Percentiles rank a stretch among this genome's conserved stretches.
phyloP scores from a whole-genome alignment of 2,329 filamentous ascomycete species.

The Colletotrichum horii region DNA sequence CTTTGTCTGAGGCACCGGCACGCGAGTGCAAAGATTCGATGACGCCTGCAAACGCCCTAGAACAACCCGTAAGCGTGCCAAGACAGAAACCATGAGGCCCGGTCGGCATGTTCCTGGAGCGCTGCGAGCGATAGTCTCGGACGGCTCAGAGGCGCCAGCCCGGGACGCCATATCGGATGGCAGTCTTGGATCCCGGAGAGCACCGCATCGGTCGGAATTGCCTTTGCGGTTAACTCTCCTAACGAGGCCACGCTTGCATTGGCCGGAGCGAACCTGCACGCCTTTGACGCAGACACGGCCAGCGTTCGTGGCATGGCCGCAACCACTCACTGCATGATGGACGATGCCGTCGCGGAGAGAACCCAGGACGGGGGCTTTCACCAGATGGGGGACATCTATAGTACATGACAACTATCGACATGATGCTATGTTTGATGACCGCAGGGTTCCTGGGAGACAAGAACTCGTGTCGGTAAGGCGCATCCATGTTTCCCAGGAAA shows the following conservation, averaged over 20 bases:
- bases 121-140: background rate
- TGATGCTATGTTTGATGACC: slow-evolving; percentile 14
- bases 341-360: background rate
- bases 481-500: slow-evolving; percentile 6
- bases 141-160: background rate
- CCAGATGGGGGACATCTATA: background rate
- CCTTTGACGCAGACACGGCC: background rate
- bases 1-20: background rate
- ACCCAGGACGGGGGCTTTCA: background rate
- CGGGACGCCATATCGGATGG: background rate
- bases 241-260: background rate
- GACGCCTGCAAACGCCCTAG: slow-evolving; percentile 5
- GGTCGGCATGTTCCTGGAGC: background rate
- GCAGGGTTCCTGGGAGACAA: slow-evolving; percentile 5
- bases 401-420: background rate
- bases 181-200: background rate
- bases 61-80: background rate
- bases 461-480: slow-evolving; percentile 7
- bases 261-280: background rate
- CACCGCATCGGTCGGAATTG: background rate
- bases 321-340: background rate
- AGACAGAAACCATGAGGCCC: background rate
- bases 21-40: background rate
- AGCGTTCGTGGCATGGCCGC: background rate
- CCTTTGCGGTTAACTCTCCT: background rate